Percentiles rank a stretch among this genome's conserved stretches.
phyloP scores from a whole-genome alignment of 495 filamentous ascomycete genomes.

The Cercophora samala region DNA sequence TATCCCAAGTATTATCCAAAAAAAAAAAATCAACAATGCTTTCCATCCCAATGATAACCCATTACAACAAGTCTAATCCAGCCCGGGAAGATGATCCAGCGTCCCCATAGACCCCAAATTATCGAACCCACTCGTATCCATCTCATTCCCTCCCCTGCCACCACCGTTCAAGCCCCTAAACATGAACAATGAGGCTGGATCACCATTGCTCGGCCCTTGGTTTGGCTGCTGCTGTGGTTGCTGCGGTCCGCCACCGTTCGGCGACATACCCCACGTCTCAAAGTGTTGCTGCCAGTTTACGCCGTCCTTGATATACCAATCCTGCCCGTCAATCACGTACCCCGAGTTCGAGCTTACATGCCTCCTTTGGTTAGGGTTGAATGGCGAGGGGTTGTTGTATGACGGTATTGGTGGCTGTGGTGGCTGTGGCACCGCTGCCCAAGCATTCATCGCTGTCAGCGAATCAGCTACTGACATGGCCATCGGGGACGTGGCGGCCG shows the following conservation, averaged over 20 bases:
- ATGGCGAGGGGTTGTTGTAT: constrained; percentile 18
- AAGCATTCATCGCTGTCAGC: constrained; percentile 23
- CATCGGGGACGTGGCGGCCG: constrained; percentile 22
- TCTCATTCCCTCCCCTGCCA: constrained; percentile 14
- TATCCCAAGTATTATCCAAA: background rate
- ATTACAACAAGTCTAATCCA: constrained; percentile 24
- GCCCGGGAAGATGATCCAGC: constrained; percentile 30
- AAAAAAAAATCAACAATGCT: background rate
- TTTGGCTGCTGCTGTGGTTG: background rate
- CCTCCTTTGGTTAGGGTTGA: constrained; percentile 10
- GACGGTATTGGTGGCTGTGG: constrained; percentile 20
- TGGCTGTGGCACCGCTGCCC: constrained; percentile 17
- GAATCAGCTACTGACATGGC: constrained; percentile 26
- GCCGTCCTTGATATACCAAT: constrained; percentile 51
- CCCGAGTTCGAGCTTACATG: constrained; percentile 20
- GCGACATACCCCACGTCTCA: constrained; percentile 38
- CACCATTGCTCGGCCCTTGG: background rate
- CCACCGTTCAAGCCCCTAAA: constrained; percentile 25
- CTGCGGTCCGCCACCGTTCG: background rate
- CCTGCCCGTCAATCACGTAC: constrained; percentile 46
- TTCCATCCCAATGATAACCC: constrained; percentile 1
- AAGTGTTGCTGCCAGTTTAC: constrained; percentile 51
- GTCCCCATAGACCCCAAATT: constrained; percentile 26
- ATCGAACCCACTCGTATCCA: constrained; percentile 27
- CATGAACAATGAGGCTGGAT: constrained; percentile 27